Evolutionary conservation across 768 basidiomycete genomes (phyloP), one percentile per base, ranked within the genome.

Genomic region (Amyloporia xantha): DNA sequence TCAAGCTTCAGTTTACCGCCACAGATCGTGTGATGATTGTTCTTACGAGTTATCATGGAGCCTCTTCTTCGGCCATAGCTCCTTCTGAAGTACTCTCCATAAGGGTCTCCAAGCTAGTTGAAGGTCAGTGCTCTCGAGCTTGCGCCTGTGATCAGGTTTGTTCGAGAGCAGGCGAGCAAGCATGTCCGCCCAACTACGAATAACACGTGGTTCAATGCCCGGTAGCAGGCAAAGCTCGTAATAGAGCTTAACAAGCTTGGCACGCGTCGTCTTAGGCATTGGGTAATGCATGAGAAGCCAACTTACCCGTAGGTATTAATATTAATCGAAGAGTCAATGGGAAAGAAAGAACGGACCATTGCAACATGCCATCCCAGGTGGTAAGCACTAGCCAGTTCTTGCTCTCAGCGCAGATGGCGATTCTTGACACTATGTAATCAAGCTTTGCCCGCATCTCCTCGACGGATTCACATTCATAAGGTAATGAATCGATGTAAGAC

Each of bases 221-320:
- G 88, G 89, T 6, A 87, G 62, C 27, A 88, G 67, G 62, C 77
- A 80, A n/a, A 91, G 66, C 59, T 91, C 85, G 58, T 86, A 91
- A 66, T 90, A 90, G 41, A 91, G 67, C 30, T 73, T 74, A 12
- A 82, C 85, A 46, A 91, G 78, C 62, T 79, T 82, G 19, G 82
- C 81, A 15, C 89, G 84, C 40, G 78, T 80, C 26, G 79, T 58
- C 50, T 77, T 86, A 38, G 76, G 66, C 57, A 91, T 76, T 2
- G 88, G 89, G 64, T 91, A 91, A 35, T 81, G 80, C 81, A 91
- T 79, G 55, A 84, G 69, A 41, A 91, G 63, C 88, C 89, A 91
- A 65, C 88, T 91, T 53, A 25, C 26, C 0, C 11, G 9, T 15
- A 47, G 21, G 17, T 10, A 39, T 12, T 26, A 21, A 21, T 27